Conservation (phyloP, 306 rosid genomes). For the Mimosa bimucronata region DNA sequence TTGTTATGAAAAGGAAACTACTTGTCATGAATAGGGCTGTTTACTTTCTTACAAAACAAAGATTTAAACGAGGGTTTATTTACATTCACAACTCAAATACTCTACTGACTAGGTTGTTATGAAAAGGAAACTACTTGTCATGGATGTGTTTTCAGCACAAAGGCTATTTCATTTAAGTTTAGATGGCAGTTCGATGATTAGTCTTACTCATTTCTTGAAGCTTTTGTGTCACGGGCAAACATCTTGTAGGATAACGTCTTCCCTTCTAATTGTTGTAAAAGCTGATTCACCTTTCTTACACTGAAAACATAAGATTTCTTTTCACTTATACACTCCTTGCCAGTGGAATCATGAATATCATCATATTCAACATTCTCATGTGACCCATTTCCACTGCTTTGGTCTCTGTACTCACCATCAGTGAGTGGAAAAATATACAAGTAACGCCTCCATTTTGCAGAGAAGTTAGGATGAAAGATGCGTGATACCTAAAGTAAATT, state of each 20-base stretch:
- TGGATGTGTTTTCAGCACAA: background rate
- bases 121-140: background rate
- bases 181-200: constrained; percentile 27
- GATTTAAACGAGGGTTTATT: background rate
- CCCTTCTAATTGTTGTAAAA: constrained; percentile 80
- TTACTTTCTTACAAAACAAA: background rate
- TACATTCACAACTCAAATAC: background rate
- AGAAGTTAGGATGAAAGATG: constrained; percentile 85
- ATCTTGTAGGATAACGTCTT: constrained; percentile 84
- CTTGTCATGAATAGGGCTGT: background rate
- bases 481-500: constrained; percentile 77
- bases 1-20: background rate
- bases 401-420: constrained; percentile 49
- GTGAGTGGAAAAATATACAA: constrained; percentile 82
- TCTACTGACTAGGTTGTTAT: no score
- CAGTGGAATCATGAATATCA: constrained; percentile 34
- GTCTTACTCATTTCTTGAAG: constrained; percentile 92
- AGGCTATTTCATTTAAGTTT: constrained; percentile 15
- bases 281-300: constrained; percentile 66
- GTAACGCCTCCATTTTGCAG: constrained; percentile 96
- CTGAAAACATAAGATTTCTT: constrained; percentile 61
- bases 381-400: constrained; percentile 39
- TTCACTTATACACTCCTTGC: constrained; percentile 42
- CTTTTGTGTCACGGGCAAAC: constrained; percentile 98
- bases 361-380: constrained; percentile 35